Evolutionary conservation across 768 basidiomycete species (phyloP).

Genomic region (Amanita molliuscula): DNA sequence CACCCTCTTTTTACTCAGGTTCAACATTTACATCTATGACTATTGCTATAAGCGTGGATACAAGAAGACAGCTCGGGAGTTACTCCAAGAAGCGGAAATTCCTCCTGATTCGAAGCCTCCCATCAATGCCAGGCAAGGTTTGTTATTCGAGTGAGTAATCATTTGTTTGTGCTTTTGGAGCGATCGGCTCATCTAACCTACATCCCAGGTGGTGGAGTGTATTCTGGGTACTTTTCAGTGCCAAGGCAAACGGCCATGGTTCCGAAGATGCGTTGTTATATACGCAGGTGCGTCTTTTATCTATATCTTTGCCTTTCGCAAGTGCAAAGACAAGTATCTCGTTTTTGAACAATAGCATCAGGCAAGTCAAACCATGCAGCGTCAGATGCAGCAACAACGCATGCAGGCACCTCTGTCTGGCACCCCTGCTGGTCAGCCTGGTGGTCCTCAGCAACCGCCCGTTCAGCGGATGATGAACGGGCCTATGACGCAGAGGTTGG

Average conservation of each 20-base stretch:
- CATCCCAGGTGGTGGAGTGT: slow-evolving; percentile 75
- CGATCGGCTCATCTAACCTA: slow-evolving; percentile 1
- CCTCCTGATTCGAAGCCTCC: slow-evolving; percentile 54
- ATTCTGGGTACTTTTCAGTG: slow-evolving; percentile 79
- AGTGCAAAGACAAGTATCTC: slow-evolving; percentile 10
- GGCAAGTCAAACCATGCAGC: slow-evolving; percentile 20
- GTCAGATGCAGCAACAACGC: slow-evolving; percentile 14
- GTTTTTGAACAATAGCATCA: slow-evolving; percentile 13
- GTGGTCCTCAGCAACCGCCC: slow-evolving; percentile 8
- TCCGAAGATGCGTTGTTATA: slow-evolving; percentile 68
- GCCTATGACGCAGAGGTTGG: slow-evolving; percentile 12
- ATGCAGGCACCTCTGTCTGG: slow-evolving; percentile 5
- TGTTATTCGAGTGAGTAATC: slow-evolving; percentile 64
- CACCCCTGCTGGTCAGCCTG: background rate
- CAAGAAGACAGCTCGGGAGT: slow-evolving; percentile 58
- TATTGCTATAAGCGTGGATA: slow-evolving; percentile 78
- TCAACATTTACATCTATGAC: slow-evolving; percentile 84
- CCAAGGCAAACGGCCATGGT: slow-evolving; percentile 58
- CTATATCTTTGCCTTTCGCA: slow-evolving; percentile 10
- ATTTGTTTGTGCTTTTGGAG: slow-evolving; percentile 3
- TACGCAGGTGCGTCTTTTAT: slow-evolving; percentile 42
- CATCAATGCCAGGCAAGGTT: slow-evolving; percentile 75
- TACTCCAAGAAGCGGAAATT: slow-evolving; percentile 59
- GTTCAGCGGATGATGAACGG: slow-evolving; percentile 12
- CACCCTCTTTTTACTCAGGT: slow-evolving; percentile 34